phyloP scores from a whole-genome alignment of 192 early-diverging fungal genomes.

The Podila clonocystis region DNA sequence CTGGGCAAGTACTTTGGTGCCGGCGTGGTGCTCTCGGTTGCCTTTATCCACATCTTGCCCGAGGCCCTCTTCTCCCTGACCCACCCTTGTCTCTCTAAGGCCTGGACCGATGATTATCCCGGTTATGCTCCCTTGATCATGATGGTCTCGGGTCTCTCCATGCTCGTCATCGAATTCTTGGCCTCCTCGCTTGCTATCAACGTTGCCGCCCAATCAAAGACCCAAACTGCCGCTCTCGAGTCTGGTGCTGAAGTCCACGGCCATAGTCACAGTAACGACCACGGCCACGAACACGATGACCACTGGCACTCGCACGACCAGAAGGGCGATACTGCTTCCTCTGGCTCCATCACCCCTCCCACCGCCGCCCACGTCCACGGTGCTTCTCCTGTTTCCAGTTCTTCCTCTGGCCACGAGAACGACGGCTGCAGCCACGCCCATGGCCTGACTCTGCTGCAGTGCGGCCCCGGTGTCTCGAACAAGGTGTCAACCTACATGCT shows the following conservation, averaged over 20 bases:
- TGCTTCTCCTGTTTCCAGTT: slow-evolving; percentile 11
- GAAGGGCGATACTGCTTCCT: not conserved
- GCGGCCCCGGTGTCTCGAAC: slow-evolving; percentile 38
- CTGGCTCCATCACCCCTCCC: not conserved
- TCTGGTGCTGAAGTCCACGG: slow-evolving; percentile 10
- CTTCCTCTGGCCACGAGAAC: not conserved
- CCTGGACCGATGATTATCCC: slow-evolving; percentile 56
- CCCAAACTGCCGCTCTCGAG: not conserved
- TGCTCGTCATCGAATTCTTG: slow-evolving; percentile 74
- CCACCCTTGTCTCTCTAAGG: slow-evolving; percentile 65
- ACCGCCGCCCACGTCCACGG: slow-evolving; percentile 18
- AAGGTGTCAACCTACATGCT: slow-evolving; percentile 73
- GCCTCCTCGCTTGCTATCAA: slow-evolving; percentile 41
- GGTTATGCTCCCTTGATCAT: slow-evolving; percentile 70
- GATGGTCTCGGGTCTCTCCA: slow-evolving; percentile 73
- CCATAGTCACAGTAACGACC: slow-evolving; percentile 2
- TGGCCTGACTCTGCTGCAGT: slow-evolving; percentile 33
- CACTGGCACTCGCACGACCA: slow-evolving; percentile 5
- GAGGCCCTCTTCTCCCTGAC: slow-evolving; percentile 64
- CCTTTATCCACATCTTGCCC: slow-evolving; percentile 83
- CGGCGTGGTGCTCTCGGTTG: slow-evolving; percentile 79
- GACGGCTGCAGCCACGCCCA: slow-evolving; percentile 37
- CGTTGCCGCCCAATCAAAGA: slow-evolving; percentile 34
- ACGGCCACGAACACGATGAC: slow-evolving; percentile 12
- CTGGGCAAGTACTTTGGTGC: slow-evolving; percentile 60